These are phyloP conservation scores for Claviceps sp. DNA, from an alignment of 2,329 filamentous ascomycete genomes.

Conservation along the genomic window DNA sequence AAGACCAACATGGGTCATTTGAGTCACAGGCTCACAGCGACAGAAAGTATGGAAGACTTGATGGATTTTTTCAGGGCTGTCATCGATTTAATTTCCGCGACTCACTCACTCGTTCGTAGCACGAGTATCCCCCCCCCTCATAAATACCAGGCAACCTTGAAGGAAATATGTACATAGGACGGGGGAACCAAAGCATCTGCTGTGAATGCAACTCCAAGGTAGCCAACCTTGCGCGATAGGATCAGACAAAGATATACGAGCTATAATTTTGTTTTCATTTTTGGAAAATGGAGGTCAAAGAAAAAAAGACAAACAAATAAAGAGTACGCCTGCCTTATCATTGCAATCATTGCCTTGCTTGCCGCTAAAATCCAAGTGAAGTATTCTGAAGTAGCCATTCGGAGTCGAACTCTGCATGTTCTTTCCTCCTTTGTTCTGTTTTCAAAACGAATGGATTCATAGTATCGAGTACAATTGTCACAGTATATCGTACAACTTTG, in stretches of 20 bases:
- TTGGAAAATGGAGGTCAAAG: too few relatives aligned
- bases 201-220: neutral
- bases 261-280: too few relatives aligned
- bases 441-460: neutral
- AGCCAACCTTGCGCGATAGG: neutral
- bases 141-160: neutral
- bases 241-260: neutral
- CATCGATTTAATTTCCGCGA: neutral
- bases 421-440: neutral
- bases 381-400: neutral
- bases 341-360: neutral
- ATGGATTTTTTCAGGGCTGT: neutral
- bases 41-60: neutral
- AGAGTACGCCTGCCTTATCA: too few relatives aligned
- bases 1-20: neutral
- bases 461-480: neutral
- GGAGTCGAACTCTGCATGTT: neutral
- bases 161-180: neutral
- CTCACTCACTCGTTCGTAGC: neutral
- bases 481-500: conserved; percentile 2
- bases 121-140: neutral
- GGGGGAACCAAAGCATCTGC: neutral
- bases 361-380: neutral
- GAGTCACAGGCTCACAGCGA: neutral
- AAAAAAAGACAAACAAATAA: neutral